Evolutionary conservation across 352 stramenopile species (phyloP).

Genomic region (Discostella stelligera): DNA sequence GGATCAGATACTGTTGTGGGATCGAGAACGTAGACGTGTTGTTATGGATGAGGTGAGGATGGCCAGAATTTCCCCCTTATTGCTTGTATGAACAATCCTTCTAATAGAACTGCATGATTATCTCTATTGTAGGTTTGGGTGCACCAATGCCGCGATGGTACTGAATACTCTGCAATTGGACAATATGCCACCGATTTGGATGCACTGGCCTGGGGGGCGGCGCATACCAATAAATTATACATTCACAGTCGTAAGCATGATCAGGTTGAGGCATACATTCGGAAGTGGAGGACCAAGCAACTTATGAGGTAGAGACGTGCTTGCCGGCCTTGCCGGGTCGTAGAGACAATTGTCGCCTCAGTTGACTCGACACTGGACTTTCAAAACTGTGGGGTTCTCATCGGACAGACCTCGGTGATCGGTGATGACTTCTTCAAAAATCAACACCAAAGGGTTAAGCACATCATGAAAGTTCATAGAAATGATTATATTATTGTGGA

Average conservation of each 20-base stretch:
- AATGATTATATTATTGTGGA: too few species aligned
- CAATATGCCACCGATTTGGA: conserved; percentile 56
- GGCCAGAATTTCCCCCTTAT: background rate
- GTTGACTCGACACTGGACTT: too few species aligned
- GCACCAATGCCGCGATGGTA: conserved; percentile 59
- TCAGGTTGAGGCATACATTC: conserved; percentile 64
- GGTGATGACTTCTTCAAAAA: too few species aligned
- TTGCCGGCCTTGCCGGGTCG: too few species aligned
- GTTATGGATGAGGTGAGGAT: conserved; percentile 55
- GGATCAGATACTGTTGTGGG: conserved; percentile 81
- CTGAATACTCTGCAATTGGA: conserved; percentile 69
- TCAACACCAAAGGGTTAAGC: too few species aligned
- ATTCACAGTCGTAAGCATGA: conserved; percentile 60
- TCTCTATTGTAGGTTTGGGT: conserved; percentile 42
- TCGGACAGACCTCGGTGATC: too few species aligned
- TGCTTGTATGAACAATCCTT: background rate
- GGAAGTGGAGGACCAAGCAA: conserved; percentile 64
- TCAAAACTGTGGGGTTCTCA: too few species aligned
- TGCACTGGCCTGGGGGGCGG: conserved; percentile 59
- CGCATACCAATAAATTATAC: conserved; percentile 58
- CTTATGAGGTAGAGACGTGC: background rate
- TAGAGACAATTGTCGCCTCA: too few species aligned
- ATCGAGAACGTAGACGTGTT: conserved; percentile 65
- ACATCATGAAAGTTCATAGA: too few species aligned
- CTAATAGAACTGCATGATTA: background rate